A percentile compares a stretch with the other conserved stretches of the same genome.
Conservation (phyloP, 768 basidiomycete species). For the Mycena rosella region DNA sequence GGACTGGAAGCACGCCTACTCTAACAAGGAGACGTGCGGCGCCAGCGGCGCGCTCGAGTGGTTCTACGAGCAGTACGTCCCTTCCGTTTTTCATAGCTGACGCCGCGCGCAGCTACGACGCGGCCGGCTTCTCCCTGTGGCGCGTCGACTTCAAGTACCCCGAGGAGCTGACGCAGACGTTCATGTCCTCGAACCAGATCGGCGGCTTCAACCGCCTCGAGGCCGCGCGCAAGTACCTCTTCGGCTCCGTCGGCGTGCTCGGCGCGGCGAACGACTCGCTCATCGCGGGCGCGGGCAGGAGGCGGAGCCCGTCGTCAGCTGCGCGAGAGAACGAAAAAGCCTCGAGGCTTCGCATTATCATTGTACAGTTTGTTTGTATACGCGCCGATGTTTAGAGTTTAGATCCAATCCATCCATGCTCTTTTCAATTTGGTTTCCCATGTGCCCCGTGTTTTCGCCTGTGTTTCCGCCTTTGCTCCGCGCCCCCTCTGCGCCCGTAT, state of each 20-base stretch:
- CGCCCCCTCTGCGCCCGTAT: no score
- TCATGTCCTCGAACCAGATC: slow-evolving; percentile 96
- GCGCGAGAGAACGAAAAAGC: slow-evolving; percentile 61
- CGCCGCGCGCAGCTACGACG: slow-evolving; percentile 77
- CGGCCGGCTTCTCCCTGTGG: slow-evolving; percentile 91
- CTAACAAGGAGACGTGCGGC: slow-evolving; percentile 96
- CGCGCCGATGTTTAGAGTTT: background rate
- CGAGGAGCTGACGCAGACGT: slow-evolving; percentile 89
- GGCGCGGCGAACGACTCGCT: slow-evolving; percentile 82
- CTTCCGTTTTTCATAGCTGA: background rate
- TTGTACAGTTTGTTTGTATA: slow-evolving; percentile 26
- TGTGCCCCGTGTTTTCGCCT: no score
- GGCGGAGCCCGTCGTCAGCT: slow-evolving; percentile 74
- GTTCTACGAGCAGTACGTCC: slow-evolving; percentile 93
- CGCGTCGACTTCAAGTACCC: slow-evolving; percentile 98
- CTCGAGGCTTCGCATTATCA: slow-evolving; percentile 16
- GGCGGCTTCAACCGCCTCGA: slow-evolving; percentile 98
- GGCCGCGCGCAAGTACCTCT: slow-evolving; percentile 96
- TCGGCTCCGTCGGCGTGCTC: slow-evolving; percentile 93
- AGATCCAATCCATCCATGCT: no score
- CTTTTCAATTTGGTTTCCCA: no score
- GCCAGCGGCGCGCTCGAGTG: slow-evolving; percentile 88
- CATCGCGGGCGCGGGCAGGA: slow-evolving; percentile 89
- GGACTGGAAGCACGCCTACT: slow-evolving; percentile 98
- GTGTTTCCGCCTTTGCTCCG: no score